phyloP scores from a whole-genome alignment of 1,284 basidiomycete species.

The Ustilago crameri region DNA sequence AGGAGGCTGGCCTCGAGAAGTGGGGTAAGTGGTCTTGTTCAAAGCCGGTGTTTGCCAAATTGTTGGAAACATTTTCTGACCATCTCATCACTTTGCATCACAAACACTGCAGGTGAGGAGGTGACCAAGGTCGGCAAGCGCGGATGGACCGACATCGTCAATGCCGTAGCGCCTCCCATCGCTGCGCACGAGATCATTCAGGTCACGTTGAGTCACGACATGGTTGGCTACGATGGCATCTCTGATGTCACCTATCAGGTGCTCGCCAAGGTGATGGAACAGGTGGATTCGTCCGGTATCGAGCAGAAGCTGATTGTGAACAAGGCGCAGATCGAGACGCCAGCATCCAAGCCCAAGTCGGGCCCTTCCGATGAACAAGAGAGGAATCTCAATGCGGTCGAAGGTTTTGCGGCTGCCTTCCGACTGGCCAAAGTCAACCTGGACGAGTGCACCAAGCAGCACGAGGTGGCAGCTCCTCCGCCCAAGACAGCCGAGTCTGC shows the following conservation, averaged over 20 bases:
- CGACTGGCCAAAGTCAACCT: conserved; percentile 78
- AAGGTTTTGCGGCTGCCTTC: conserved; percentile 83
- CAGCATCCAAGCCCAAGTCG: conserved; percentile 37
- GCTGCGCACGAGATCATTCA: conserved; percentile 97
- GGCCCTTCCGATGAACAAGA: conserved; percentile 17
- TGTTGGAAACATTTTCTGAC: neutral
- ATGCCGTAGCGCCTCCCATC: conserved; percentile 96
- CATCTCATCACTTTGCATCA: neutral
- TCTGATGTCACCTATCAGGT: conserved; percentile 87
- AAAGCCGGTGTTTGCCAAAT: neutral
- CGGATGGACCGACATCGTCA: conserved; percentile 78
- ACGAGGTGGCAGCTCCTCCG: conserved; percentile 71
- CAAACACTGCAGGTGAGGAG: conserved; percentile 42
- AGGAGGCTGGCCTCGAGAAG: conserved; percentile 58
- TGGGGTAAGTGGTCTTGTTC: conserved; percentile 18
- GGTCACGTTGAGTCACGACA: conserved; percentile 88
- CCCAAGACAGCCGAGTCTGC: conserved; percentile 13
- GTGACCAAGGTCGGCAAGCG: conserved; percentile 56
- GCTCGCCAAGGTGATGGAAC: conserved; percentile 63
- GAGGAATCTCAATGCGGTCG: conserved; percentile 82
- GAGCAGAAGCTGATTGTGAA: conserved; percentile 63
- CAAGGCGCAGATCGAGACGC: conserved; percentile 44
- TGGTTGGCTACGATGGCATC: conserved; percentile 94
- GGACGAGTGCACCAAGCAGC: conserved; percentile 80
- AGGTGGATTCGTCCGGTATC: conserved; percentile 50